Conservation (phyloP, 495 filamentous ascomycete genomes). For the Antarctomyces pellizariae region DNA sequence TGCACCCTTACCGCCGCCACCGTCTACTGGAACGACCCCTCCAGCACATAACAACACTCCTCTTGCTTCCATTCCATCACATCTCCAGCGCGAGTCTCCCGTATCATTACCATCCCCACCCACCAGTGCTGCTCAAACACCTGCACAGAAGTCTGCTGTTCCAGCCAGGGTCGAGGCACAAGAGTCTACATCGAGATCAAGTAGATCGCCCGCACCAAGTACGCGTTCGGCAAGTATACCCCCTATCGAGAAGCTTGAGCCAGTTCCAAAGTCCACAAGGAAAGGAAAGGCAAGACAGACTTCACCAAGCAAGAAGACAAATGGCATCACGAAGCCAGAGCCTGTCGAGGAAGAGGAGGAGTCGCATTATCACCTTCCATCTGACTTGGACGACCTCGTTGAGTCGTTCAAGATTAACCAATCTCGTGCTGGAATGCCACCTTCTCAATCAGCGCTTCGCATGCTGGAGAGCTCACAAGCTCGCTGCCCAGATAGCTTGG, state of each 20-base stretch:
- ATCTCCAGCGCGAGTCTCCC: slow-evolving; percentile 29
- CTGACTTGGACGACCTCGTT: slow-evolving; percentile 69
- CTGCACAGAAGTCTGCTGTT: slow-evolving; percentile 19
- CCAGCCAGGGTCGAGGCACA: too few species aligned
- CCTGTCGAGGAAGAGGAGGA: slow-evolving; percentile 38
- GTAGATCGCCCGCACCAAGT: too few species aligned
- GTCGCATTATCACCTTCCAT: slow-evolving; percentile 85
- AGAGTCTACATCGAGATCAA: too few species aligned
- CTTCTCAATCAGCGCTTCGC: slow-evolving; percentile 39
- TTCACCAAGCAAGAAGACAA: slow-evolving; percentile 20
- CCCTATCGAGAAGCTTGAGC: not conserved
- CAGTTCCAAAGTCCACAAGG: slow-evolving; percentile 8
- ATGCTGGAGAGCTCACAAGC: slow-evolving; percentile 49
- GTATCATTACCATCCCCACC: slow-evolving; percentile 30
- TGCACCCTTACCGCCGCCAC: slow-evolving; percentile 24
- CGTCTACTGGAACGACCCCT: slow-evolving; percentile 7
- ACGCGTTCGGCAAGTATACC: too few species aligned
- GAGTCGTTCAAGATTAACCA: slow-evolving; percentile 76
- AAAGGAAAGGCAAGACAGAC: slow-evolving; percentile 9
- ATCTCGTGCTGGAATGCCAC: slow-evolving; percentile 28
- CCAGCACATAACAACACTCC: slow-evolving; percentile 3
- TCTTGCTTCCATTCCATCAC: slow-evolving; percentile 20
- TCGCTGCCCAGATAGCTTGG: slow-evolving; percentile 45
- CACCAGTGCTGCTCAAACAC: slow-evolving; percentile 12
- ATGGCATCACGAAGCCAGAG: slow-evolving; percentile 26